phyloP scores from a whole-genome alignment of 768 basidiomycete genomes.

The Megacollybia marginata region DNA sequence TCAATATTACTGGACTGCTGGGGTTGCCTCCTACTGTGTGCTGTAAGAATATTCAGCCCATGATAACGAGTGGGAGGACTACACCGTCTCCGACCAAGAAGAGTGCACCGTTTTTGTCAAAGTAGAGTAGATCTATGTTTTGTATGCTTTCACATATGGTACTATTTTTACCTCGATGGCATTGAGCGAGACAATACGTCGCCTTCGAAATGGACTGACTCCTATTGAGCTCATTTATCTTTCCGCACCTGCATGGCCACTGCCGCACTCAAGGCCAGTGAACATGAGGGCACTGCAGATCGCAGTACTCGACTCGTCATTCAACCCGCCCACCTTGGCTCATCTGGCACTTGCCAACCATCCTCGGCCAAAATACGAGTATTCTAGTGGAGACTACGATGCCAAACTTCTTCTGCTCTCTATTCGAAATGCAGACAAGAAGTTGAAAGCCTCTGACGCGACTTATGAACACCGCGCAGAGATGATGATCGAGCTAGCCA shows the following conservation, averaged over 20 bases:
- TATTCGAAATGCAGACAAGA: conserved; percentile 83
- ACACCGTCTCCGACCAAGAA: conserved; percentile 4
- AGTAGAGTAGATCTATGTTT: background rate
- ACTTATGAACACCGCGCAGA: conserved; percentile 72
- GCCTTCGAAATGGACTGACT: conserved; percentile 37
- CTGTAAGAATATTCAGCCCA: conserved; percentile 30
- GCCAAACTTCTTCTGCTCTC: conserved; percentile 77
- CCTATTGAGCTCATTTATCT: conserved; percentile 54
- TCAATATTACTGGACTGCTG: conserved; percentile 70
- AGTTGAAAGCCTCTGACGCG: conserved; percentile 61
- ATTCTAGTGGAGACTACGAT: conserved; percentile 39
- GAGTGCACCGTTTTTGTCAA: background rate
- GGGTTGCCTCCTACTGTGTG: conserved; percentile 68
- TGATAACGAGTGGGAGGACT: conserved; percentile 9
- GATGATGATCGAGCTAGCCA: conserved; percentile 75
- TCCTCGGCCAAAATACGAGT: conserved; percentile 13
- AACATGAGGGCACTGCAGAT: conserved; percentile 35
- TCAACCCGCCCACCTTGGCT: conserved; percentile 86
- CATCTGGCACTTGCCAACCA: conserved; percentile 71
- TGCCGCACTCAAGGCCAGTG: conserved; percentile 20
- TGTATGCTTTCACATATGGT: background rate
- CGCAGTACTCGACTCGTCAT: conserved; percentile 84
- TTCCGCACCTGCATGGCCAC: conserved; percentile 62
- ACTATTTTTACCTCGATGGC: background rate
- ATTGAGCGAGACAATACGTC: conserved; percentile 15